Base-by-base conservation (phyloP, 257 asterid species). In the Coffea eugenioides region DNA sequence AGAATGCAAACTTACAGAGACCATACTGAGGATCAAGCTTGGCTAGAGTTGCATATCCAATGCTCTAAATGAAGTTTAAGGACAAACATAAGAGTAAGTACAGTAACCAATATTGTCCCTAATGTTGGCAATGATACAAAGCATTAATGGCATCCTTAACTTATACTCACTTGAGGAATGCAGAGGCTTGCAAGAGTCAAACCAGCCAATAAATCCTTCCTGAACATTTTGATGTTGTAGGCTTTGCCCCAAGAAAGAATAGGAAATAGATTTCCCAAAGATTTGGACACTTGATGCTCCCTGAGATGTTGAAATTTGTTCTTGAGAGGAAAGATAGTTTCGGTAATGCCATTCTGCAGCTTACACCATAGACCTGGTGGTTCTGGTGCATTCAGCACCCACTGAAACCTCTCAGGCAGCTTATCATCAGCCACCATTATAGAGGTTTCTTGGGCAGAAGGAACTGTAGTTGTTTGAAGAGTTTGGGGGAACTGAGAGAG, bases 151-250 rank as follows among this genome's bases (percentile, higher is more conserved):
- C 23, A 65, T 51, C 68, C 20, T 77, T 67, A 21, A 36, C 61
- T 34, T 74, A 3, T 18, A 56, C 84, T 18, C 43, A 84, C 90
- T 83, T 87, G 90, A 27, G 90, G 90, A 68, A 87, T 84, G 80
- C 87, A 87, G 71, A 87, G 88, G 83, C 90, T 84, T 71, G 90
- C 90, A 61, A 87, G 88, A 21, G 90, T 87, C 31, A 87, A 54
- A 73, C 90, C 90, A 75, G 90, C 87, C 71, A 85, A 75, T 5
- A 84, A 15, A 72, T 87, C 90, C 11, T 77, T 79, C 80, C 73
- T 87, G 27, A 84, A 82, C 79, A 78, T 80, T 69, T 77, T 70
- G 1, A 78, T 34, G 65, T 74, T 84, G 69, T 87, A 87, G 31
- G 75, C 65, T 75, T 77, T 84, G n/a, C 78, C 56, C 88, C 88